Base-by-base conservation (phyloP, 1,284 basidiomycete genomes). In the Ceratobasidium sp. region DNA sequence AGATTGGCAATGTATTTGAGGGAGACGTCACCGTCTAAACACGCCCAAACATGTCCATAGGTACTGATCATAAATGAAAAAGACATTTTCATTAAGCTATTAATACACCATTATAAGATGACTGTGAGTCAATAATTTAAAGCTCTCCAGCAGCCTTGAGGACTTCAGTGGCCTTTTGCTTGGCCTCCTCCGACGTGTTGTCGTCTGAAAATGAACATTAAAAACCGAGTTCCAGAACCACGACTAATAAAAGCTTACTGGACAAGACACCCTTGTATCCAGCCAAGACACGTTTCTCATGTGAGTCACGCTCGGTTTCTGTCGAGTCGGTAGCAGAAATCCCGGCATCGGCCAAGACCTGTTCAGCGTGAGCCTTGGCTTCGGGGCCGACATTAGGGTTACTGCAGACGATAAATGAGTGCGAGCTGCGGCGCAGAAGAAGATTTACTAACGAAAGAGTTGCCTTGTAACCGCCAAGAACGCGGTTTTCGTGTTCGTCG, bases 171-270 rank as follows among this genome's bases (percentile, higher is more conserved):
- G 76, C 74, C 52, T 74, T 71, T 39, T 72, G 72, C 73, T 76
- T 76, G 43, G 76, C 71, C 32, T 74, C 74, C 32, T 75, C 74
- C 16, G 75, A 74, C n/a, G 72, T 72, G 64, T 70, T 70, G 39
- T 70, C 60, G 48, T 74, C 72, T 73, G 28, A 36, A 30, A 30
- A n/a, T 16, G 23, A 9, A 41, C 28, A 14, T 39, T 12, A 41
- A 39, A 46, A 28, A 14, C n/a, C n/a, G n/a, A 26, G n/a, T n/a
- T 14, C 55, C 21, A 39, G 55, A 5, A n/a, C 10, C 26, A n/a
- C 6, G 2, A 6, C 23, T 14, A 21, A 23, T 14, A 14, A 3
- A 4, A n/a, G 32, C 64, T 55, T n/a, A 73, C 72, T 71, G 46
- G 58, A 36, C 32, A 73, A 39, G 14, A 61, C 60, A 10, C 57